These are phyloP conservation scores for Boechera retrofracta DNA, from an alignment of 345 rosid genomes.

Conservation along the genomic window DNA sequence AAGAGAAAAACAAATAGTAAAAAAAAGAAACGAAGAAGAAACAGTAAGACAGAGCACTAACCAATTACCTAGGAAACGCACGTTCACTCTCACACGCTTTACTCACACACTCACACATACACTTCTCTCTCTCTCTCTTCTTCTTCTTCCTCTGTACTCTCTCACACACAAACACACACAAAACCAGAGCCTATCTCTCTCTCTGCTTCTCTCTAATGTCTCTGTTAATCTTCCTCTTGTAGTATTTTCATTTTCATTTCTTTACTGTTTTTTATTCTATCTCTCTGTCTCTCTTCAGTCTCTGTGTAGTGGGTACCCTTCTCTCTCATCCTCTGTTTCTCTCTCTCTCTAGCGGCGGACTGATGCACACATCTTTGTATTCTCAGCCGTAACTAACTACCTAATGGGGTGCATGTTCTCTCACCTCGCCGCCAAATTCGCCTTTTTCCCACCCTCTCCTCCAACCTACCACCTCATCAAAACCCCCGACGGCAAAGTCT, in stretches of 20 bases:
- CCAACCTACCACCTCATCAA: slow-evolving; percentile 85
- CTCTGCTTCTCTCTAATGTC: slow-evolving; percentile 1
- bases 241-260: not conserved
- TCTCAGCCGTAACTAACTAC: slow-evolving; percentile 41
- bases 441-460: slow-evolving; percentile 97
- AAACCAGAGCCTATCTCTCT: slow-evolving; percentile 20
- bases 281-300: not conserved
- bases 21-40: slow-evolving; percentile 25
- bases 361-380: slow-evolving; percentile 34
- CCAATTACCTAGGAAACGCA: slow-evolving; percentile 52
- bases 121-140: slow-evolving; percentile 23
- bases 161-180: slow-evolving; percentile 8
- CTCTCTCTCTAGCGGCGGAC: slow-evolving; percentile 24
- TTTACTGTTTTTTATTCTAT: not conserved
- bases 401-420: slow-evolving; percentile 95
- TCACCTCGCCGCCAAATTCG: slow-evolving; percentile 94
- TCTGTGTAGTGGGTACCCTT: slow-evolving; percentile 4
- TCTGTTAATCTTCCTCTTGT: not conserved
- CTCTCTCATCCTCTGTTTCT: not conserved
- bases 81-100: slow-evolving; percentile 44
- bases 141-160: slow-evolving; percentile 21
- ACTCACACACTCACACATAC: slow-evolving; percentile 23
- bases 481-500: slow-evolving; percentile 64
- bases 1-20: not conserved
- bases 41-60: slow-evolving; percentile 46